A percentile compares a stretch with the other conserved stretches of the same genome.
phyloP scores from a whole-genome alignment of 768 basidiomycete genomes.

The Punctularia strigosozonata region DNA sequence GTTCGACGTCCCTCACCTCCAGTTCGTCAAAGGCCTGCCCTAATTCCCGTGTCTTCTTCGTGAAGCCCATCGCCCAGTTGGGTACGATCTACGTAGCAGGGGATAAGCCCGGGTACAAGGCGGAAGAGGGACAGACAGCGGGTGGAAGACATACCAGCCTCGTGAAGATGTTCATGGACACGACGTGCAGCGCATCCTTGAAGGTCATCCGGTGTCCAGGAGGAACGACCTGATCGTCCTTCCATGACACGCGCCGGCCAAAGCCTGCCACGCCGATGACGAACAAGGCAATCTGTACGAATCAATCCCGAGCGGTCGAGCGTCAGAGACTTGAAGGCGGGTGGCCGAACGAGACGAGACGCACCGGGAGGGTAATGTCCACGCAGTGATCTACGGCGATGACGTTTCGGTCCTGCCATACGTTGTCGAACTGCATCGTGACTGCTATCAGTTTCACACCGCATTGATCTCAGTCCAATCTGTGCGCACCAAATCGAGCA shows the following conservation, averaged over 20 bases:
- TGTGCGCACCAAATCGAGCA: conserved; percentile 20
- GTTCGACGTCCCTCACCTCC: conserved; percentile 16
- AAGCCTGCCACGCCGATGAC: conserved; percentile 10
- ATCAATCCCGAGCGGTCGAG: too few species aligned
- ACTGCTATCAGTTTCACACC: too few species aligned
- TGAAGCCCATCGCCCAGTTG: conserved; percentile 24
- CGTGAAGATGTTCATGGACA: conserved; percentile 24
- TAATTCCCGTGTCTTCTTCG: conserved; percentile 17
- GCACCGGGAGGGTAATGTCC: conserved; percentile 9
- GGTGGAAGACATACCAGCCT: too few species aligned
- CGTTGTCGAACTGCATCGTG: conserved; percentile 9
- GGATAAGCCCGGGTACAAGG: too few species aligned
- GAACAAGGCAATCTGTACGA: conserved; percentile 8
- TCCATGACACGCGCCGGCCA: conserved; percentile 8
- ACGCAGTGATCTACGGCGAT: conserved; percentile 7
- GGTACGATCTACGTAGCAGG: too few species aligned
- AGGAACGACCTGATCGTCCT: conserved; percentile 5
- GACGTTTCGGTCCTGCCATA: conserved; percentile 4
- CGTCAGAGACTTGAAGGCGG: background rate
- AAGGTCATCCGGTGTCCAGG: conserved; percentile 25
- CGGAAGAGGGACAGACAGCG: too few species aligned
- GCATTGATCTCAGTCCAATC: too few species aligned
- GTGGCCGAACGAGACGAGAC: background rate
- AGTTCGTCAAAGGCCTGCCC: conserved; percentile 31
- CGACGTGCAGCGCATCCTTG: conserved; percentile 34